Percentiles rank a stretch among this genome's conserved stretches.
phyloP scores from a whole-genome alignment of 345 rosid genomes.

The Angophora floribunda region DNA sequence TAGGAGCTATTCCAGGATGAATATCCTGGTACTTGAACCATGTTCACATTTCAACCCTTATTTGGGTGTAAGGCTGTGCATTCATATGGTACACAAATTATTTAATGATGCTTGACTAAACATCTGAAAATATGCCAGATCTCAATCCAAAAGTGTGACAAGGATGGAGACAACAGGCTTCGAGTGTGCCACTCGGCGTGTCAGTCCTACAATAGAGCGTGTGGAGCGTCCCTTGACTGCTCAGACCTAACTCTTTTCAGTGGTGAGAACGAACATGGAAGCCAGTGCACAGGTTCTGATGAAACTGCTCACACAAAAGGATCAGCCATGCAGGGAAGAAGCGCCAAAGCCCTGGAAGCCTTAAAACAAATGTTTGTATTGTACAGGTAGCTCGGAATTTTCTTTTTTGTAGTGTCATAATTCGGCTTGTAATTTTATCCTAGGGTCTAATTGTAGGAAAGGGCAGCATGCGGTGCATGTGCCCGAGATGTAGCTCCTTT shows the following conservation, averaged over 20 bases:
- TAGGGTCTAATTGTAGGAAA: constrained; percentile 13
- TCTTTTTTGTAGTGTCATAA: neutral
- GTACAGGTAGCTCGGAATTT: constrained; percentile 12
- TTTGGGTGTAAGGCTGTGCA: neutral
- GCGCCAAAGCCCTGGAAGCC: constrained; percentile 2
- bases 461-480: neutral
- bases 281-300: constrained; percentile 83
- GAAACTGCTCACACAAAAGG: constrained; percentile 15
- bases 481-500: constrained; percentile 12
- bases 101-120: neutral
- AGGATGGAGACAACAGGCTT: constrained; percentile 88
- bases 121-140: constrained; percentile 36
- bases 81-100: neutral
- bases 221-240: constrained; percentile 98
- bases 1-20: neutral
- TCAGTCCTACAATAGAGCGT: constrained; percentile 76
- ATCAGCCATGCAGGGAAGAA: neutral
- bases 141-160: constrained; percentile 94
- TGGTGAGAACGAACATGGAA: constrained; percentile 59
- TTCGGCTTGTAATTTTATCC: constrained; percentile 5
- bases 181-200: constrained; percentile 96
- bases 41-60: neutral
- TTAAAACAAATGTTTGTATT: constrained; percentile 16
- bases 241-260: constrained; percentile 95
- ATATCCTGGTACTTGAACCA: neutral